Conservation (phyloP, 805 yeast species). For the Kazachstania viticola region DNA sequence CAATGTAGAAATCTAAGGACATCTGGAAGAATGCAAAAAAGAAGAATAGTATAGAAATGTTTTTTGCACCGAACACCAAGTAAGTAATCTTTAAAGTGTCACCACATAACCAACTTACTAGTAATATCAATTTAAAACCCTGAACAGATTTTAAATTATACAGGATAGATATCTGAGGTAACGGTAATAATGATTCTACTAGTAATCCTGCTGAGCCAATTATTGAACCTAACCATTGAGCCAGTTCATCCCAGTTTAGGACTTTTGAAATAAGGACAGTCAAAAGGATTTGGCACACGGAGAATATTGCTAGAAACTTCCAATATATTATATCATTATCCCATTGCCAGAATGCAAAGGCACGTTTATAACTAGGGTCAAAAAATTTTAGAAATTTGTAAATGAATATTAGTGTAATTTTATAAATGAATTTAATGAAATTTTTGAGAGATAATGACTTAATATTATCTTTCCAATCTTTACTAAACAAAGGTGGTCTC, state of each 20-base stretch:
- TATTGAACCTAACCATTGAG: slow-evolving; percentile 38
- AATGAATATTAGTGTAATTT: slow-evolving; percentile 18
- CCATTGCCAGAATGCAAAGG: slow-evolving; percentile 84
- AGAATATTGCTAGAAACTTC: slow-evolving; percentile 45
- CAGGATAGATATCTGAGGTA: slow-evolving; percentile 67
- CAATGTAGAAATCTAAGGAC: slow-evolving; percentile 59
- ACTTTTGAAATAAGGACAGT: slow-evolving; percentile 24
- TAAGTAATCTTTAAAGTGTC: slow-evolving; percentile 70
- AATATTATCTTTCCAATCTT: slow-evolving; percentile 21
- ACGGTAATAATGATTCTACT: slow-evolving; percentile 60
- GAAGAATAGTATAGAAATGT: slow-evolving; percentile 53
- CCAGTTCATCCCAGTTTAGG: slow-evolving; percentile 35
- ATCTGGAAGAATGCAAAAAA: slow-evolving; percentile 70
- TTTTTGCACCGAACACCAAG: slow-evolving; percentile 61
- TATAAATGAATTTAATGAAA: slow-evolving; percentile 14
- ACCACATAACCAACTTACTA: slow-evolving; percentile 83
- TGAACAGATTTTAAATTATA: slow-evolving; percentile 56
- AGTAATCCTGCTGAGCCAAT: slow-evolving; percentile 57
- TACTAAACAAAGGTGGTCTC: slow-evolving; percentile 13
- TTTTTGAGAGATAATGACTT: slow-evolving; percentile 14
- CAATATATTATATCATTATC: slow-evolving; percentile 44
- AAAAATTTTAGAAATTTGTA: slow-evolving; percentile 44
- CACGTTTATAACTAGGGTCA: slow-evolving; percentile 58
- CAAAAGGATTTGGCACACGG: slow-evolving; percentile 28
- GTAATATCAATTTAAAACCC: slow-evolving; percentile 65